phyloP scores from a whole-genome alignment of 2,329 filamentous ascomycete species.

The Xenoacremonium recifei region DNA sequence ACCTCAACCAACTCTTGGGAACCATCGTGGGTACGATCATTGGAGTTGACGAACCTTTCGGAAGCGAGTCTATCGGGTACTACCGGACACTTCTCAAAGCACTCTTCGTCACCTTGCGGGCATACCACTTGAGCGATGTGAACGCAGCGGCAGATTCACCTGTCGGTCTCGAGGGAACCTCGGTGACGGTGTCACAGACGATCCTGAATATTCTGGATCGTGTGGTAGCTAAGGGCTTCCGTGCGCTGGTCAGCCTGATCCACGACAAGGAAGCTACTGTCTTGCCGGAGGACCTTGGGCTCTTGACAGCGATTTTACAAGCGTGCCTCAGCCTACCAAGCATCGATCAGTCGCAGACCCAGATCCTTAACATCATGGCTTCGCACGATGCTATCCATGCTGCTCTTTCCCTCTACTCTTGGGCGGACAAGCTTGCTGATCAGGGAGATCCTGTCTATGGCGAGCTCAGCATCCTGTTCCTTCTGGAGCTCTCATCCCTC shows the following conservation, averaged over 20 bases:
- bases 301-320: conserved; percentile 86
- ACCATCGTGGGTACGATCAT: conserved; percentile 53
- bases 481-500: conserved; percentile 82
- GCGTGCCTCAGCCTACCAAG: conserved; percentile 77
- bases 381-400: conserved; percentile 75
- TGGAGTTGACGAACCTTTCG: conserved; percentile 53
- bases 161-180: conserved; percentile 32
- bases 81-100: conserved; percentile 83
- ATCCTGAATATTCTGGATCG: conserved; percentile 78
- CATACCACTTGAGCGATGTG: conserved; percentile 47
- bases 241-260: conserved; percentile 74
- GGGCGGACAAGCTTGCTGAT: conserved; percentile 80
- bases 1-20: conserved; percentile 51
- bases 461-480: conserved; percentile 84
- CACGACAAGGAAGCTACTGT: conserved; percentile 66
- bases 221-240: conserved; percentile 79
- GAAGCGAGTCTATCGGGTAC: conserved; percentile 58
- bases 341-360: conserved; percentile 67
- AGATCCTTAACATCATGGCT: conserved; percentile 68
- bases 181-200: conserved; percentile 53
- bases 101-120: conserved; percentile 77
- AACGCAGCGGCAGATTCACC: conserved; percentile 29
- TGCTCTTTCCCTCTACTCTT: conserved; percentile 85
- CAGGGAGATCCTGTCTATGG: conserved; percentile 87
- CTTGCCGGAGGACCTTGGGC: conserved; percentile 77